Base-by-base conservation (phyloP, 306 rosid species). In the Nissolia schottii region DNA sequence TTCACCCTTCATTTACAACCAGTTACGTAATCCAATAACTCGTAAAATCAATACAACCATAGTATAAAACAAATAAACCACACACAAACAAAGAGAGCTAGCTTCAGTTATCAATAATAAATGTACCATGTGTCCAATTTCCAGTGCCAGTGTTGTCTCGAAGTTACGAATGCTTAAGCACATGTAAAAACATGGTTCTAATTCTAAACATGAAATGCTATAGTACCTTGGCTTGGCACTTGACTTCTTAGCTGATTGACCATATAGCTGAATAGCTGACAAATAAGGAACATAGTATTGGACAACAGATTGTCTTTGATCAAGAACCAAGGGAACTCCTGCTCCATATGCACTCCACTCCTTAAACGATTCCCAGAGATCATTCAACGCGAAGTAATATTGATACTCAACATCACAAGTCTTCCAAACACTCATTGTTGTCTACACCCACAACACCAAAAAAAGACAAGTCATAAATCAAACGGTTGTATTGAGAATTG, bases 301-400 rank as follows among this genome's bases (percentile, higher is more conserved):
- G 6, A 90, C 67, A 50, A 90, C 96, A 70, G 97, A 87, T 43
- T 87, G 88, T 67, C 82, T 71, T 76, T 84, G 85, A 73, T 84
- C 84, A 55, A 90, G 97, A 46, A 90, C 37, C 76, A 89, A 80
- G 51, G 96, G 98, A 3, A 93, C 97, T 78, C 96, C 98, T n/a
- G 88, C 92, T 51, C 97, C 98, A 67, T 93, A 93, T 9, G 83
- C 93, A 77, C 97, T 93, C 97, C 96, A 87, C 81, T 93, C 98
- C 88, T 80, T 84, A 50, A 90, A 89, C 8, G 98, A 86, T 68
- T 93, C 97, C 96, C 97, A 90, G 53, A 90, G 94, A 84, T 93
- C 92, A 81, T 78, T 77, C 72, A 93, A 74, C 23, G 82, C 29
- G 63, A 93, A 93, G 77, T 83, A 90, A 66, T 91, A 80, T 73